Evolutionary conservation across 2,329 filamentous ascomycete genomes (phyloP).

Genomic region (Fusarium solani-melongenae): DNA sequence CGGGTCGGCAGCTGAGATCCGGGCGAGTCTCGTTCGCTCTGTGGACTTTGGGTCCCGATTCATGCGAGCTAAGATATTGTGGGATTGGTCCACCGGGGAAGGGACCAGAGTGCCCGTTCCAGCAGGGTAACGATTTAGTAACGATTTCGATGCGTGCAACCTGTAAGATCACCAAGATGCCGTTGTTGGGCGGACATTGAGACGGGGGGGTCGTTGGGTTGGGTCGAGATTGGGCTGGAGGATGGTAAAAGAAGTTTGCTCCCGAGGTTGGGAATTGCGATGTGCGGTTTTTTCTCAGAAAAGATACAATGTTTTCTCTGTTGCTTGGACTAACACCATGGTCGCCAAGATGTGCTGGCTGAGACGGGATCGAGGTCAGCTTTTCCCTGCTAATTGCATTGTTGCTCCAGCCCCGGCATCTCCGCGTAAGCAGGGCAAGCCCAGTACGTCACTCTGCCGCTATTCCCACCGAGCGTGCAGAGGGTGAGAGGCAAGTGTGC

Average conservation of each 20-base stretch:
- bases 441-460: slow-evolving; percentile 20
- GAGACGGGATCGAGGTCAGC: background rate
- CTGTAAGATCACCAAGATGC: slow-evolving; percentile 24
- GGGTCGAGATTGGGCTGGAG: slow-evolving; percentile 31
- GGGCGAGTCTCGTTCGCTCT: slow-evolving; percentile 19
- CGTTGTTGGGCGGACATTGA: background rate
- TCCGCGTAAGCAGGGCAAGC: slow-evolving; percentile 1
- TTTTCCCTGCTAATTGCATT: slow-evolving; percentile 1
- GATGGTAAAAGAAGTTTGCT: background rate
- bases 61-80: slow-evolving; percentile 21
- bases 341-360: background rate
- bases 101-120: slow-evolving; percentile 5
- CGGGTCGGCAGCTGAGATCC: slow-evolving; percentile 38
- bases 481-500: background rate
- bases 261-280: background rate
- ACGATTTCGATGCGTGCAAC: slow-evolving; percentile 26
- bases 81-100: slow-evolving; percentile 23
- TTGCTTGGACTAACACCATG: background rate
- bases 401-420: background rate
- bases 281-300: background rate
- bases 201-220: slow-evolving; percentile 2
- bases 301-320: background rate
- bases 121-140: slow-evolving; percentile 21
- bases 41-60: background rate
- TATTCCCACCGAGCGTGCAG: background rate